Base-by-base conservation (phyloP, 495 filamentous ascomycete genomes). In the Penicillium nucicola region DNA sequence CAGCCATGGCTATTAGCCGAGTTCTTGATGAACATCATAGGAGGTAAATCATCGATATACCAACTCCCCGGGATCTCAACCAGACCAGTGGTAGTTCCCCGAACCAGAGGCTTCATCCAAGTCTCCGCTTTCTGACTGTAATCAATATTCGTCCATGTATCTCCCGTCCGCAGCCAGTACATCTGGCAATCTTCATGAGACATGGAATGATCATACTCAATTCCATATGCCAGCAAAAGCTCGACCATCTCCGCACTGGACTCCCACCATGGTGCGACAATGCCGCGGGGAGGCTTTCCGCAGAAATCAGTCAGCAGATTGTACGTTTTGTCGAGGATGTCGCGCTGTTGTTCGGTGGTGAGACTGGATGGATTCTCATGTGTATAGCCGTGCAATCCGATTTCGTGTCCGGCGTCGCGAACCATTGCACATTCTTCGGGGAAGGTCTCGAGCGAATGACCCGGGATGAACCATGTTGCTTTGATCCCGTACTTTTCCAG, bases 401-500 rank as follows among this genome's bases (percentile, higher is more conserved):
- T 90, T 61, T 91, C 88, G 60, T 90, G 88, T 1, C 88, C 88
- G 3, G 78, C 73, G 49, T 91, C 88, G n/a, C 84, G 76, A 23
- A 92, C 77, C 71, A 81, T 77, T 22, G 82, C 80, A 57, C 84
- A 88, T 58, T 90, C 85, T 59, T 87, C 84, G 0, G 87, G 87
- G 60, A 90, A 91, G 12, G 77, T 89, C 52, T 92, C 88, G 13
- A 92, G 78, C 0, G 82, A 84, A 65, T 92, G 88, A 0, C 87
- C 88, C 0, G 87, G 88, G 50, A 92, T 90, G 66, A 92, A 91
- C 84, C 85, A 91, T 6, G 87, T 88, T 11, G 85, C 80, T 67
- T 87, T 90, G 72, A 92, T 92, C 49, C 84, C 80, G 75, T 90
- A 86, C 63, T 88, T 89, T 7, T 83, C 76, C 63, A 90, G 88